Evolutionary conservation across 2,329 filamentous ascomycete genomes (phyloP).

Genomic region (Claviceps spartinae): DNA sequence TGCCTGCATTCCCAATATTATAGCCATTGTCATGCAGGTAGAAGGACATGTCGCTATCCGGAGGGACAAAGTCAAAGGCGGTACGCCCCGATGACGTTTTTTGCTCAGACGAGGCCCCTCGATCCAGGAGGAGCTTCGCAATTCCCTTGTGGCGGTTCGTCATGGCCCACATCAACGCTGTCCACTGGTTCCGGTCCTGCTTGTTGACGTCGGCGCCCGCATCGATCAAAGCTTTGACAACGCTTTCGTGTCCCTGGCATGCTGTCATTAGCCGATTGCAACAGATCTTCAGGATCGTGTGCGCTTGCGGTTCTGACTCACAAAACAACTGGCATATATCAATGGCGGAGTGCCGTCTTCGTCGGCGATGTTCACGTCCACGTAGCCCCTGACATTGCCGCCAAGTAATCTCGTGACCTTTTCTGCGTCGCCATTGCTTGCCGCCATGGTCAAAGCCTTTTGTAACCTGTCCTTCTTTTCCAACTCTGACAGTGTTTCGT

Average conservation of each 20-base stretch:
- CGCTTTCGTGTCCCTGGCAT: constrained; percentile 67
- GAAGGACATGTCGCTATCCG: constrained; percentile 91
- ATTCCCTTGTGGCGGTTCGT: constrained; percentile 96
- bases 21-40: constrained; percentile 94
- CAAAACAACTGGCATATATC: constrained; percentile 97
- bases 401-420: constrained; percentile 63
- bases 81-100: constrained; percentile 90
- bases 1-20: constrained; percentile 65
- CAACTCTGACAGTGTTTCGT: constrained; percentile 56
- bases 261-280: neutral
- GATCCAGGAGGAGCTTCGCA: constrained; percentile 81
- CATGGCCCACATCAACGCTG: constrained; percentile 98
- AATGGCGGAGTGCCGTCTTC: constrained; percentile 92
- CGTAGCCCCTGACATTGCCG: constrained; percentile 58
- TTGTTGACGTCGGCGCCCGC: constrained; percentile 82
- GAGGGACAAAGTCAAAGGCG: constrained; percentile 88
- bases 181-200: constrained; percentile 95
- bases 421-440: constrained; percentile 85
- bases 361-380: constrained; percentile 79
- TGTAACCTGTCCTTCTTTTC: constrained; percentile 77
- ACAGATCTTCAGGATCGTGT: neutral
- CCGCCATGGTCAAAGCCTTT: constrained; percentile 82
- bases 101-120: constrained; percentile 87
- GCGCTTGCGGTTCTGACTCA: constrained; percentile 27
- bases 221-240: constrained; percentile 71